Evolutionary conservation across 148 eudicot genomes (phyloP).

Genomic region (Gaultheria prostrata): DNA sequence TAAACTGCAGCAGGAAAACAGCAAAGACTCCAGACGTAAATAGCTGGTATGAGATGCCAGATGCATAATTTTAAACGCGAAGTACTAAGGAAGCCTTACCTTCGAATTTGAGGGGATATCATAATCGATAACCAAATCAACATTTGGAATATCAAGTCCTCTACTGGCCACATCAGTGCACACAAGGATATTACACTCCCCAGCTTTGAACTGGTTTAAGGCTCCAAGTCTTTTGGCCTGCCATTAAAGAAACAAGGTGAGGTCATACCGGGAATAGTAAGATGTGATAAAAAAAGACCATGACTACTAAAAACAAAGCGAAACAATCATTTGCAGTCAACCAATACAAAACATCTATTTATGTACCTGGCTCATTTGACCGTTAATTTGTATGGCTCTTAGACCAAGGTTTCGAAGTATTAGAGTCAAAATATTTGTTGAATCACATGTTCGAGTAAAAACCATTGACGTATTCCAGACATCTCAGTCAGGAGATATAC

Average conservation of each 20-base stretch:
- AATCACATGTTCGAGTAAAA: conserved; percentile 83
- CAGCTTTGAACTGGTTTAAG: conserved; percentile 79
- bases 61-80: neutral
- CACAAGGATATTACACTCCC: conserved; percentile 76
- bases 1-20: neutral
- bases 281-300: neutral
- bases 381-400: conserved; percentile 80
- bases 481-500: conserved; percentile 67
- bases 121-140: conserved; percentile 88
- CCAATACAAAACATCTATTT: neutral
- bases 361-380: conserved; percentile 77
- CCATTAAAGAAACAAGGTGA: conserved; percentile 2
- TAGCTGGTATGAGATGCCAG: neutral
- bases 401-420: conserved; percentile 86
- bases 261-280: neutral
- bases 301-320: neutral
- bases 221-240: conserved; percentile 90
- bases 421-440: conserved; percentile 56
- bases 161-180: conserved; percentile 92
- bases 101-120: conserved; percentile 82
- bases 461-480: conserved; percentile 72
- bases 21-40: neutral
- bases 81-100: conserved; percentile 31
- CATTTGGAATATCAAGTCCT: conserved; percentile 88
- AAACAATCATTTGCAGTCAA: neutral